Evolutionary conservation across 2,329 filamentous ascomycete genomes (phyloP), one percentile per base, ranked within the genome.

Genomic region (Aureobasidium melanogenum): DNA sequence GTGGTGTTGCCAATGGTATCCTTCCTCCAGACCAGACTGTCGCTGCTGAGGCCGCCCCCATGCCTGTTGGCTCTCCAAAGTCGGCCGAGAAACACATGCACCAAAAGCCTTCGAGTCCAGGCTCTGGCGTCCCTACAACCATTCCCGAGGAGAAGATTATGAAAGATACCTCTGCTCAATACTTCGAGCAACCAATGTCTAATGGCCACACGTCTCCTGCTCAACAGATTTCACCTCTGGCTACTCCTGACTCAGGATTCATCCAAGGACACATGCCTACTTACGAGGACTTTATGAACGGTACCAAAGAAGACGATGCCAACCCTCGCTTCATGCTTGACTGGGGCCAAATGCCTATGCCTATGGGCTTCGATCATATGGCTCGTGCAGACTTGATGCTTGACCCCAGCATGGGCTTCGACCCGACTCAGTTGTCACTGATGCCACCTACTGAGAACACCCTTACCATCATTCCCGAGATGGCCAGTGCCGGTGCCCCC

Each of bases 281-380:
- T 15, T 80, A 76, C 62, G 75, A 78, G 22, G 76, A 79, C 34
- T 78, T 79, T 62, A 69, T 73, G 34, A 65, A 71, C 51, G 71
- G 66, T 28, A 66, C 69, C 38, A 72, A 71, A 17, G 75, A 77
- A 34, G 76, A 79, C 9, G 72, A 70, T 17, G 70, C 74, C 9
- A 79, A 76, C 66, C 78, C 78, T 4, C 72, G 70, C 19, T 80
- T 79, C 68, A 73, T 79, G 70, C 73, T 80, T 66, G 77, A 80
- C 64, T 80, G 78, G 78, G 71, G 71, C 46, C 72, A 76, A 57
- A 75, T 79, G 70, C 70, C 75, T 22, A 75, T 80, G 70, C 72
- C 74, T 9, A 68, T 75, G 14, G 74, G 73, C 0, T 79, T 75
- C 62, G 77, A 80, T 54, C 68, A 66, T 7, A 73, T 78, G 69